Evolutionary conservation across 441 rosid genomes (phyloP).

Genomic region (Pelargonium australe): DNA sequence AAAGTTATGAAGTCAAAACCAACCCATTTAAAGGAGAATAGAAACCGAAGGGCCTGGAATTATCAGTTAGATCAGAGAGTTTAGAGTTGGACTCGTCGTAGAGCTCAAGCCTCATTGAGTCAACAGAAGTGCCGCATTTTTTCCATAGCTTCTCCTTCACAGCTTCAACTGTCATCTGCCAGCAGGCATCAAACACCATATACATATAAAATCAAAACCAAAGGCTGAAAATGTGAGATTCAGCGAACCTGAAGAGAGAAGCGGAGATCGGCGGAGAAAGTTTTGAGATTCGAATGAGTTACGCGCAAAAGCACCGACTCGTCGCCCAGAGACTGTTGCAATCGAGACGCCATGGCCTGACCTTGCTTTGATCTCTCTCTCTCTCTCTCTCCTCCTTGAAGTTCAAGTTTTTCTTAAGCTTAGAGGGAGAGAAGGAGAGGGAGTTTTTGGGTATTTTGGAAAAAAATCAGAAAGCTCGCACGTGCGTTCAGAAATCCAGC

Average conservation of each 20-base stretch:
- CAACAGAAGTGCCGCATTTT: slow-evolving; percentile 78
- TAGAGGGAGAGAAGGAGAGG: too few relatives aligned
- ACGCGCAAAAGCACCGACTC: slow-evolving; percentile 62
- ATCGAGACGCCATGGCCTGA: slow-evolving; percentile 40
- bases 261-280: slow-evolving; percentile 60
- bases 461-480: too few relatives aligned
- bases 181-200: neutral
- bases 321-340: slow-evolving; percentile 54
- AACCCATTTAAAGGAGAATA: slow-evolving; percentile 80
- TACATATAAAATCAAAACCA: too few relatives aligned
- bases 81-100: slow-evolving; percentile 68
- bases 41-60: slow-evolving; percentile 64
- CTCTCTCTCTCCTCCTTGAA: neutral
- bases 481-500: too few relatives aligned
- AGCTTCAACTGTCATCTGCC: slow-evolving; percentile 60
- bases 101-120: slow-evolving; percentile 67
- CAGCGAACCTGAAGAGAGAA: slow-evolving; percentile 63
- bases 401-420: neutral
- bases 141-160: slow-evolving; percentile 91
- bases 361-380: slow-evolving; percentile 10
- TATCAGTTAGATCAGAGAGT: slow-evolving; percentile 45
- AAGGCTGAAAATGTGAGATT: too few relatives aligned
- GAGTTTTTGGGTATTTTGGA: too few relatives aligned
- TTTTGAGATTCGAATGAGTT: slow-evolving; percentile 78
- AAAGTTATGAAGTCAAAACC: slow-evolving; percentile 13